Conservation (phyloP, 2,329 filamentous ascomycete genomes). For the Apiospora sp. region DNA sequence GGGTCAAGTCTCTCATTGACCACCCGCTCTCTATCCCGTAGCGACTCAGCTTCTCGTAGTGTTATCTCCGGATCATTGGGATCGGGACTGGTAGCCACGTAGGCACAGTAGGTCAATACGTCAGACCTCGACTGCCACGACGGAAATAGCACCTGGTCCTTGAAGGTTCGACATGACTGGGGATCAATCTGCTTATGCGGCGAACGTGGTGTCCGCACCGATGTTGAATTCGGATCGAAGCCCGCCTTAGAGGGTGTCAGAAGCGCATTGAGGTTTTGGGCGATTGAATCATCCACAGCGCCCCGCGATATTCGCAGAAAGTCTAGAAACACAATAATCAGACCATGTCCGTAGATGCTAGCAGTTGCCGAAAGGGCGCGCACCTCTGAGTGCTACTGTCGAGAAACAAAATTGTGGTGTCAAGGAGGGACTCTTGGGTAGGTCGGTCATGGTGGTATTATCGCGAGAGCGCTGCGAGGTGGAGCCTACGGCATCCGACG, state of each 20-base stretch:
- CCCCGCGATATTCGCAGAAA: conserved; percentile 88
- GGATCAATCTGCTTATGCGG: conserved; percentile 63
- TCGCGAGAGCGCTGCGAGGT: conserved; percentile 38
- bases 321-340: conserved; percentile 60
- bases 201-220: conserved; percentile 63
- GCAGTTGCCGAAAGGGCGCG: conserved; percentile 33
- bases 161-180: conserved; percentile 74
- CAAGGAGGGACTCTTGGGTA: conserved; percentile 58
- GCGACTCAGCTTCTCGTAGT: conserved; percentile 73
- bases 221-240: conserved; percentile 84
- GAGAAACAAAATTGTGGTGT: conserved; percentile 83
- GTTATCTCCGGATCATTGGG: conserved; percentile 83
- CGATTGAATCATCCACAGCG: conserved; percentile 91
- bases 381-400: conserved; percentile 73
- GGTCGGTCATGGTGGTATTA: conserved; percentile 57
- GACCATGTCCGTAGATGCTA: conserved; percentile 27
- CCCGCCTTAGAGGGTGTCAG: conserved; percentile 74
- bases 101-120: conserved; percentile 87
- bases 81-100: conserved; percentile 86
- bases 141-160: conserved; percentile 81
- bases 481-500: conserved; percentile 45
- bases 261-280: conserved; percentile 90
- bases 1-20: conserved; percentile 92
- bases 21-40: conserved; percentile 73
- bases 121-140: conserved; percentile 86